Percentiles rank a stretch among this genome's conserved stretches.
phyloP scores from a whole-genome alignment of 345 rosid genomes.

The Salix purpurea region DNA sequence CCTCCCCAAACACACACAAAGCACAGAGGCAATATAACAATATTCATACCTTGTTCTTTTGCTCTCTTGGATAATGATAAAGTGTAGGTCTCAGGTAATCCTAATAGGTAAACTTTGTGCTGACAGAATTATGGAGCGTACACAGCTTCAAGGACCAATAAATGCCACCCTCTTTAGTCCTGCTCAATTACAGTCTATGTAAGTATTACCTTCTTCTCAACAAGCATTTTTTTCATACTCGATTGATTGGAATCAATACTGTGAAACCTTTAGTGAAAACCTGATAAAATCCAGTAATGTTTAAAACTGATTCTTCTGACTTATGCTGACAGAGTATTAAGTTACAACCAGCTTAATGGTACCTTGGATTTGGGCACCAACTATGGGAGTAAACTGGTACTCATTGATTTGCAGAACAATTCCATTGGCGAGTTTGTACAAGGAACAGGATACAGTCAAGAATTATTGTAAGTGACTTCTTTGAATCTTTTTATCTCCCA shows the following conservation, averaged over 20 bases:
- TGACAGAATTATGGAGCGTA: not conserved
- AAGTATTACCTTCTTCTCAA: not conserved
- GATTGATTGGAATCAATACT: not conserved
- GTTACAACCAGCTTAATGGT: slow-evolving; percentile 4
- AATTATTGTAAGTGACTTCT: not conserved
- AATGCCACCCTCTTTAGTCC: not conserved
- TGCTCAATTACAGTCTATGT: not conserved
- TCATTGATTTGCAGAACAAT: slow-evolving; percentile 5
- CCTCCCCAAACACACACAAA: not conserved
- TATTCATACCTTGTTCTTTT: not conserved
- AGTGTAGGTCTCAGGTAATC: too few species aligned
- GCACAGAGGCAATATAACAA: not conserved
- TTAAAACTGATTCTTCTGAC: not conserved
- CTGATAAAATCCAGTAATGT: not conserved
- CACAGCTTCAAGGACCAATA: not conserved
- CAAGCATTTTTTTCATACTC: not conserved
- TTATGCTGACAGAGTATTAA: not conserved
- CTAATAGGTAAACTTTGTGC: not conserved
- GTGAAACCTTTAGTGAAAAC: not conserved
- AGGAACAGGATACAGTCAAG: not conserved
- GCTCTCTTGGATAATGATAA: too few species aligned
- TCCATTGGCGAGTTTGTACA: not conserved
- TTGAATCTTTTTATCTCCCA: not conserved
- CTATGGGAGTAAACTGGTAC: not conserved
- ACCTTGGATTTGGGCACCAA: not conserved